These are phyloP conservation scores for Onygenales sp. DNA, from an alignment of 2,329 filamentous ascomycete species.

Conservation along the genomic window DNA sequence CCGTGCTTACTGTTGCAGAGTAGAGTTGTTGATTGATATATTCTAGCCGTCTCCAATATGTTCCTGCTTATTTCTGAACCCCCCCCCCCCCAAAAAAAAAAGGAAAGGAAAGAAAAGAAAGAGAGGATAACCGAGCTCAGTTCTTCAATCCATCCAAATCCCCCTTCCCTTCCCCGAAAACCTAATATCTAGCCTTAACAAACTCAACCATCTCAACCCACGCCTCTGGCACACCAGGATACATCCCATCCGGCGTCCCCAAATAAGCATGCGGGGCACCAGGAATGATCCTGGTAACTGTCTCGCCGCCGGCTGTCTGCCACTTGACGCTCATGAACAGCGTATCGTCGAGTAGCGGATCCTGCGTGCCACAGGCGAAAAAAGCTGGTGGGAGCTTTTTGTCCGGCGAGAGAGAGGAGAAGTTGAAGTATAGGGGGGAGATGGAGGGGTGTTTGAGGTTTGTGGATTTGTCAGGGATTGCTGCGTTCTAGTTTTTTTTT, in stretches of 20 bases:
- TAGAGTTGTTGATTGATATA: too few relatives aligned
- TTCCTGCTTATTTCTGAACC: too few relatives aligned
- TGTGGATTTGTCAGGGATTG: slow-evolving; percentile 33
- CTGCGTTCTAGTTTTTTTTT: slow-evolving; percentile 22
- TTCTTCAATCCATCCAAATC: too few relatives aligned
- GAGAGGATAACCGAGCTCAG: too few relatives aligned
- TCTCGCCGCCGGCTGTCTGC: slow-evolving; percentile 41
- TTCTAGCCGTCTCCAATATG: too few relatives aligned
- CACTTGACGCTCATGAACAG: slow-evolving; percentile 47
- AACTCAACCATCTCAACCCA: not conserved
- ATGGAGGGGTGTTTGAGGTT: slow-evolving; percentile 37
- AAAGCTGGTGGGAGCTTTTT: slow-evolving; percentile 41
- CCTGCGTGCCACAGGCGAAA: slow-evolving; percentile 47
- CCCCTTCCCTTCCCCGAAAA: not conserved
- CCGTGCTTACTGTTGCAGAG: too few relatives aligned
- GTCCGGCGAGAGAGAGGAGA: slow-evolving; percentile 19
- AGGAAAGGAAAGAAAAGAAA: too few relatives aligned
- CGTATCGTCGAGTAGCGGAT: slow-evolving; percentile 44
- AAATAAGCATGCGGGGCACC: slow-evolving; percentile 47
- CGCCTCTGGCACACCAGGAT: not conserved
- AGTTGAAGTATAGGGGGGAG: slow-evolving; percentile 42
- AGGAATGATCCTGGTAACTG: slow-evolving; percentile 44
- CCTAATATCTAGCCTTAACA: not conserved
- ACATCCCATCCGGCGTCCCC: slow-evolving; percentile 17
- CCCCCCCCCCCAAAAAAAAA: too few relatives aligned